Evolutionary conservation across 805 yeast species (phyloP).

Genomic region (Saccharomycopsis malanga): DNA sequence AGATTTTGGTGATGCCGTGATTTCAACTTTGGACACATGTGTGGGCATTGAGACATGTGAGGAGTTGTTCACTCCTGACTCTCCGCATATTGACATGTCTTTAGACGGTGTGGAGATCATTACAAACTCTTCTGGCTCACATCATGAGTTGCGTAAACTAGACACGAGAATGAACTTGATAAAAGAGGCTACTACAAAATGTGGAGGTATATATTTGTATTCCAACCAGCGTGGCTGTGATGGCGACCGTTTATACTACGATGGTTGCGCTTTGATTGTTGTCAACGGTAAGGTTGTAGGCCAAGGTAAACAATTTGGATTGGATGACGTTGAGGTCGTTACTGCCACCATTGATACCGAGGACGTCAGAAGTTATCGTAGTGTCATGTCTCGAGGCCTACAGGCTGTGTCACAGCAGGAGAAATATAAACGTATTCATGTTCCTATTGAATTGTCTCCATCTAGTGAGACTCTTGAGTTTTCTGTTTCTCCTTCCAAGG

Average conservation of each 20-base stretch:
- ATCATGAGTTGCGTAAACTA: constrained; percentile 88
- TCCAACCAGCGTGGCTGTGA: constrained; percentile 97
- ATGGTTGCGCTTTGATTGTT: constrained; percentile 92
- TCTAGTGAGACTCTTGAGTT: constrained; percentile 53
- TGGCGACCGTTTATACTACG: constrained; percentile 94
- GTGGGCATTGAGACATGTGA: constrained; percentile 99
- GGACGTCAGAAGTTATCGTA: constrained; percentile 79
- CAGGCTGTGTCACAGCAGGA: constrained; percentile 44
- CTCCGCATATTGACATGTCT: constrained; percentile 89
- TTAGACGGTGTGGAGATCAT: constrained; percentile 96
- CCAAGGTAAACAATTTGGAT: constrained; percentile 86
- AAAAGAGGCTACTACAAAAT: constrained; percentile 86
- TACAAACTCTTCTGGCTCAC: constrained; percentile 96
- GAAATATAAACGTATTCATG: constrained; percentile 44
- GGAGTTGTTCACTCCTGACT: constrained; percentile 91
- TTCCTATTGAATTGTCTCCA: constrained; percentile 63
- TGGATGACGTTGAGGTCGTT: constrained; percentile 88
- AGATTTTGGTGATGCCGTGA: constrained; percentile 84
- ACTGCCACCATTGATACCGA: constrained; percentile 93
- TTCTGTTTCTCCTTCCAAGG: constrained; percentile 47
- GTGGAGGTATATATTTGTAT: constrained; percentile 93
- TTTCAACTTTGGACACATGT: constrained; percentile 77
- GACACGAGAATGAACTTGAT: constrained; percentile 79
- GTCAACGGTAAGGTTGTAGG: constrained; percentile 89
- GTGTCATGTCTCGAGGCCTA: constrained; percentile 62